phyloP scores from a whole-genome alignment of 352 stramenopile species.

The Pythium folliculosum region DNA sequence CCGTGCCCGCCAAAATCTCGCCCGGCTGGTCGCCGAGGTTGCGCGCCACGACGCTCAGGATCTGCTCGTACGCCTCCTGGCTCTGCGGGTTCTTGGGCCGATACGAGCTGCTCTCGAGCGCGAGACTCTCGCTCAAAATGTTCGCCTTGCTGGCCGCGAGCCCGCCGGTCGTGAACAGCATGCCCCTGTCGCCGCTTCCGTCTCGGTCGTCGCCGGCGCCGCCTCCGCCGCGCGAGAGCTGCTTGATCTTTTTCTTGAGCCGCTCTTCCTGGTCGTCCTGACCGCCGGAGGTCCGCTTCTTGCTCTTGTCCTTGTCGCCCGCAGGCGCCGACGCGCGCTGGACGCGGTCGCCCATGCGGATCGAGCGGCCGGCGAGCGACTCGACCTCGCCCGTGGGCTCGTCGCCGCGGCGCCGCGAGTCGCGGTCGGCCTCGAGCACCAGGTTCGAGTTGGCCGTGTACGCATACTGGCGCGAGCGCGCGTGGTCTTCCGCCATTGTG shows the following conservation, averaged over 20 bases:
- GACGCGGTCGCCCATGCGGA: slow-evolving; percentile 85
- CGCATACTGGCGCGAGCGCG: slow-evolving; percentile 90
- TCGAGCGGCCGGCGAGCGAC: slow-evolving; percentile 70
- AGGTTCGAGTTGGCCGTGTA: slow-evolving; percentile 95
- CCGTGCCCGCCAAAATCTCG: slow-evolving; percentile 90
- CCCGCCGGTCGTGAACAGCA: slow-evolving; percentile 59
- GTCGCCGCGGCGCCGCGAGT: slow-evolving; percentile 73
- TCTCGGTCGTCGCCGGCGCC: slow-evolving; percentile 19
- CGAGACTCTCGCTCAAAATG: slow-evolving; percentile 73
- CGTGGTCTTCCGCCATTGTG: slow-evolving; percentile 88
- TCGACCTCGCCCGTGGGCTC: slow-evolving; percentile 89
- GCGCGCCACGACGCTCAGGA: slow-evolving; percentile 78
- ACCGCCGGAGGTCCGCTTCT: slow-evolving; percentile 32
- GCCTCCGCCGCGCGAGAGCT: slow-evolving; percentile 36
- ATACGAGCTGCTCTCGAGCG: slow-evolving; percentile 85
- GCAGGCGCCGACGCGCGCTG: slow-evolving; percentile 58
- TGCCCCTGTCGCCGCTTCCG: slow-evolving; percentile 28
- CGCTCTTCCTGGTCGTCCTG: slow-evolving; percentile 50
- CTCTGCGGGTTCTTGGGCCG: slow-evolving; percentile 85
- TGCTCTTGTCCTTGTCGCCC: slow-evolving; percentile 38
- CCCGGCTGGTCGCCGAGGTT: slow-evolving; percentile 86
- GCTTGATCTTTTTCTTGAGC: slow-evolving; percentile 75
- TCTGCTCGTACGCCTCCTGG: slow-evolving; percentile 88
- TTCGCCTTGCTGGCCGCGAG: slow-evolving; percentile 45
- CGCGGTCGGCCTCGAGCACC: slow-evolving; percentile 91